phyloP scores from a whole-genome alignment of 306 rosid genomes.

The Pyrus communis region DNA sequence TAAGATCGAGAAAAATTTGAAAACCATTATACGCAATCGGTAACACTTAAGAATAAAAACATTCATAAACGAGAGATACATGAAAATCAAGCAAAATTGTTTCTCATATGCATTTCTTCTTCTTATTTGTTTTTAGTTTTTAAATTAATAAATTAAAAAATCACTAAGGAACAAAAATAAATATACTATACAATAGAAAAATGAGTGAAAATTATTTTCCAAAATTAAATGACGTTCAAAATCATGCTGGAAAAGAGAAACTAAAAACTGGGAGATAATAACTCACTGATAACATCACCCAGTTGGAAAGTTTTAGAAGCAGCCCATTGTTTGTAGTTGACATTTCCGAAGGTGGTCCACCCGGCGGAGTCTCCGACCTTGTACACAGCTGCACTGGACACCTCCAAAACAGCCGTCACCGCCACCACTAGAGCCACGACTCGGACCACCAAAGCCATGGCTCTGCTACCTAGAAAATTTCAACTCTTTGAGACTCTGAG shows the following conservation, averaged over 20 bases:
- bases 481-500: background rate
- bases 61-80: no score
- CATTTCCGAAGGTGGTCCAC: conserved; percentile 62
- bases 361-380: conserved; percentile 85
- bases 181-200: no score
- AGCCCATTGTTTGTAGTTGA: conserved; percentile 74
- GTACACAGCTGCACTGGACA: conserved; percentile 49
- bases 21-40: no score
- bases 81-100: no score
- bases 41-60: background rate
- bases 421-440: conserved; percentile 19
- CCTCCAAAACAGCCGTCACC: conserved; percentile 16
- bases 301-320: conserved; percentile 52
- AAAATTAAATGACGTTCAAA: background rate
- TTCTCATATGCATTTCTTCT: no score
- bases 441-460: conserved; percentile 45
- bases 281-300: conserved; percentile 80
- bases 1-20: background rate
- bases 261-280: background rate
- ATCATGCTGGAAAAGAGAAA: background rate
- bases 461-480: background rate
- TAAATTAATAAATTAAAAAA: no score
- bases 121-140: background rate
- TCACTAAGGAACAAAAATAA: no score
- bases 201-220: no score